These are phyloP conservation scores for Pseudogymnoascus sp. DNA, from an alignment of 2,329 filamentous ascomycete species.

Conservation along the genomic window DNA sequence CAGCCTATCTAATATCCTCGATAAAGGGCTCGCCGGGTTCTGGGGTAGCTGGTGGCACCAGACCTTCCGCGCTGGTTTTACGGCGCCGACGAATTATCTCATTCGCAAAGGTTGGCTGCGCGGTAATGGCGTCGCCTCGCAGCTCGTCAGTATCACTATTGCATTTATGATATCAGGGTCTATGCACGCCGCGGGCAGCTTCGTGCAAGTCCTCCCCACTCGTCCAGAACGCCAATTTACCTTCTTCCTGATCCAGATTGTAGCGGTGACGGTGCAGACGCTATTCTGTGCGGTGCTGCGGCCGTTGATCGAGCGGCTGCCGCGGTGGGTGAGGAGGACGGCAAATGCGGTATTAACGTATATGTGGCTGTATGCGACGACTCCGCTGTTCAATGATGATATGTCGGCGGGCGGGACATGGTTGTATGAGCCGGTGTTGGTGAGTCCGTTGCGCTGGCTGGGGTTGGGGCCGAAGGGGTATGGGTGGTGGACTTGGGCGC, in stretches of 20 bases:
- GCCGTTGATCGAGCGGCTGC: slow-evolving; percentile 30
- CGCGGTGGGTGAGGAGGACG: slow-evolving; percentile 38
- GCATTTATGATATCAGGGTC: slow-evolving; percentile 60
- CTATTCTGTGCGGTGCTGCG: slow-evolving; percentile 30
- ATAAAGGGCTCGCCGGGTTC: slow-evolving; percentile 67
- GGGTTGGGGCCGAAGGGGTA: slow-evolving; percentile 55
- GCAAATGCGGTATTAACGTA: slow-evolving; percentile 56
- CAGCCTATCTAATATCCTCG: slow-evolving; percentile 43
- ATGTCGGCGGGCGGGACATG: slow-evolving; percentile 66
- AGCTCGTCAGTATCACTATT: slow-evolving; percentile 32
- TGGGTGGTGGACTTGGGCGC: slow-evolving; percentile 59
- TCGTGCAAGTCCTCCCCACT: slow-evolving; percentile 50
- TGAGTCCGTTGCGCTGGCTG: slow-evolving; percentile 60
- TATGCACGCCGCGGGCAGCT: slow-evolving; percentile 64
- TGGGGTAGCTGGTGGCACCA: slow-evolving; percentile 93
- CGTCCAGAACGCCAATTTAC: slow-evolving; percentile 44
- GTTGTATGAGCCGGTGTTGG: slow-evolving; percentile 73
- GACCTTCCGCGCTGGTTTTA: slow-evolving; percentile 68
- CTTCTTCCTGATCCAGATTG: slow-evolving; percentile 66
- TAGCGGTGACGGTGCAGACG: slow-evolving; percentile 57
- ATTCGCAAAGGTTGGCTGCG: slow-evolving; percentile 32
- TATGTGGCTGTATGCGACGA: slow-evolving; percentile 61
- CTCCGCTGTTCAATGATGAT: slow-evolving; percentile 63
- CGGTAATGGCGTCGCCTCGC: slow-evolving; percentile 25
- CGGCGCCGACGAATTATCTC: slow-evolving; percentile 47